These are phyloP conservation scores for Beta vulgaris DNA, from an alignment of 148 eudicot genomes.

Conservation along the genomic window DNA sequence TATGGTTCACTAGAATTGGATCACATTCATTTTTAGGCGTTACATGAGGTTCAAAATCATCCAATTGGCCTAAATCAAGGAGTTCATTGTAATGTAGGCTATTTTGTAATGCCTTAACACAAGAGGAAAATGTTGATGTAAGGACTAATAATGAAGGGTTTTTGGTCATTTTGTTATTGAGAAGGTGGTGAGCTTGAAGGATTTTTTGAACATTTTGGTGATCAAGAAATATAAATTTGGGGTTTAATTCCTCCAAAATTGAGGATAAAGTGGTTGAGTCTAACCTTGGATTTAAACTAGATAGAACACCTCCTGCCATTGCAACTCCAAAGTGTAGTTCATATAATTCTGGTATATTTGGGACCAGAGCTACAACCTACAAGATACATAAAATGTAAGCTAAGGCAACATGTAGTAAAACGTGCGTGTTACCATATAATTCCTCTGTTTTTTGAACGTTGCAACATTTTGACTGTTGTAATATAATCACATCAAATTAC, in stretches of 20 bases:
- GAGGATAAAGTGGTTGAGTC: slow-evolving; percentile 21
- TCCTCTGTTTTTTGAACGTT: no score
- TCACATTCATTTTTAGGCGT: slow-evolving; percentile 23
- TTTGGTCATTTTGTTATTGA: not conserved
- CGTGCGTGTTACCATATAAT: no score
- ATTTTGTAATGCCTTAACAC: not conserved
- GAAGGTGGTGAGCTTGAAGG: not conserved
- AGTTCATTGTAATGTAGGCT: slow-evolving; percentile 5
- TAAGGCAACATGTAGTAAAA: no score
- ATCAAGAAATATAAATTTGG: slow-evolving; percentile 16
- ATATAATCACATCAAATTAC: no score
- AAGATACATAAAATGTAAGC: not conserved
- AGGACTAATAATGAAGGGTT: slow-evolving; percentile 17
- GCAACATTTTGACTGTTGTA: no score
- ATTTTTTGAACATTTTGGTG: not conserved
- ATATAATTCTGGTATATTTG: slow-evolving; percentile 21
- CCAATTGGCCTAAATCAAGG: slow-evolving; percentile 6
- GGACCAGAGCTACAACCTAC: slow-evolving; percentile 21
- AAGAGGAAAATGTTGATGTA: not conserved
- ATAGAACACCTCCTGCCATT: slow-evolving; percentile 25
- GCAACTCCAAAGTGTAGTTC: slow-evolving; percentile 25
- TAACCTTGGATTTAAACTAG: slow-evolving; percentile 20
- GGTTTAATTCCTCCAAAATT: slow-evolving; percentile 8
- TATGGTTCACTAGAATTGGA: slow-evolving; percentile 27
- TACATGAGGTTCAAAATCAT: slow-evolving; percentile 10